These are phyloP conservation scores for Mortierella sp. DNA, from an alignment of 371 early-diverging fungal genomes.

Conservation along the genomic window DNA sequence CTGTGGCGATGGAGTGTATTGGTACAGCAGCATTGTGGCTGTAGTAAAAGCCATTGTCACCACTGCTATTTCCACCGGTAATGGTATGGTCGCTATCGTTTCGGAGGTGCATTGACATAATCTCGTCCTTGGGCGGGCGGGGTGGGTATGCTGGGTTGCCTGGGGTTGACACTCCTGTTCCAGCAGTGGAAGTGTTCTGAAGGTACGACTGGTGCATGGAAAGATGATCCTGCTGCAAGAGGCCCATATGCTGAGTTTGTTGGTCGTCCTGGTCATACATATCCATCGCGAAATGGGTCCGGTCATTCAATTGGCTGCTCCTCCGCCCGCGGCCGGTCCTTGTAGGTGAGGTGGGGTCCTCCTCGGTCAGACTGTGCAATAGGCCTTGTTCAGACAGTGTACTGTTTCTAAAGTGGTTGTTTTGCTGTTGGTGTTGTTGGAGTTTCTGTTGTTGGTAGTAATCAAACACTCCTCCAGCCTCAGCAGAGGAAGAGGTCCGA, in stretches of 20 bases:
- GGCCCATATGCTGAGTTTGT: background rate
- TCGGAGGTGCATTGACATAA: background rate
- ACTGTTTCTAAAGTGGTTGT: background rate
- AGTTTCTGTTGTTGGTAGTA: slow-evolving; percentile 30
- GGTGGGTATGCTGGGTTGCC: slow-evolving; percentile 4
- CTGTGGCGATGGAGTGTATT: background rate
- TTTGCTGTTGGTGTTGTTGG: background rate
- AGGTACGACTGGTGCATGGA: background rate
- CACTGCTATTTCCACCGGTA: background rate
- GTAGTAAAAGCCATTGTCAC: background rate
- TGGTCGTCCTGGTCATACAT: background rate
- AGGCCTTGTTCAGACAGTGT: background rate
- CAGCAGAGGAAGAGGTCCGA: background rate
- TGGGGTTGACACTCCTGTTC: background rate
- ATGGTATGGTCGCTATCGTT: background rate
- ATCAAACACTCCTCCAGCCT: background rate
- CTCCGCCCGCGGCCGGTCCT: background rate
- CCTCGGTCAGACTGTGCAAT: background rate
- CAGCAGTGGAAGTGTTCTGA: background rate
- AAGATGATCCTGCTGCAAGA: slow-evolving; percentile 10
- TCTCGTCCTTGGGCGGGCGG: slow-evolving; percentile 17
- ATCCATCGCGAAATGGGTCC: background rate
- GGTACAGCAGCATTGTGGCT: background rate
- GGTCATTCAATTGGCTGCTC: background rate
- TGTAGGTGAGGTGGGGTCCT: background rate